phyloP scores from a whole-genome alignment of 768 basidiomycete genomes.

The Suillus americanus region DNA sequence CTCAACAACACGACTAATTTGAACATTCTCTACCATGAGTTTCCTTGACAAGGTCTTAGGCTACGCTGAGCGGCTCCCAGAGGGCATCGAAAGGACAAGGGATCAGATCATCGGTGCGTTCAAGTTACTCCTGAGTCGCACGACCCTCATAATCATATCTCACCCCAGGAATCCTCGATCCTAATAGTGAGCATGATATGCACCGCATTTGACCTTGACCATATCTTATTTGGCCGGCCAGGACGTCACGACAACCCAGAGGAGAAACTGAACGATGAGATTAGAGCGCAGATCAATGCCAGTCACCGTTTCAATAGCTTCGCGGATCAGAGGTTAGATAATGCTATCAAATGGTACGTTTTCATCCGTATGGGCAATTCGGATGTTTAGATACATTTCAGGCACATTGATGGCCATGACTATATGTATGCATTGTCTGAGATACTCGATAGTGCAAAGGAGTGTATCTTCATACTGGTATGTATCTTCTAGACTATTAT shows the following conservation, averaged over 20 bases:
- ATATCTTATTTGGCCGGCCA: slow-evolving; percentile 13
- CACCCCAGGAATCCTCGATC: slow-evolving; percentile 31
- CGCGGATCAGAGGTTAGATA: slow-evolving; percentile 65
- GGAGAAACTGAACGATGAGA: slow-evolving; percentile 68
- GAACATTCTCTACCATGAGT: slow-evolving; percentile 31
- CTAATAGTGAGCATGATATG: slow-evolving; percentile 29
- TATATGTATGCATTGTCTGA: slow-evolving; percentile 96
- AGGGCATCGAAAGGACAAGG: slow-evolving; percentile 36
- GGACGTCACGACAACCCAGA: slow-evolving; percentile 74
- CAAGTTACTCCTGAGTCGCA: neutral
- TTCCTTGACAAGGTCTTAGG: slow-evolving; percentile 38
- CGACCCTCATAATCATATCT: neutral
- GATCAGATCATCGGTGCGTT: slow-evolving; percentile 37
- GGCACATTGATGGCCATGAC: slow-evolving; percentile 94
- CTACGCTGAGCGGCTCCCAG: slow-evolving; percentile 37
- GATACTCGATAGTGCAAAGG: slow-evolving; percentile 77
- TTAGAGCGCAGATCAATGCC: slow-evolving; percentile 72
- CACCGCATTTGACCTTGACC: neutral
- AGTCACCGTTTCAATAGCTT: slow-evolving; percentile 87
- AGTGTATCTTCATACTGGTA: slow-evolving; percentile 87
- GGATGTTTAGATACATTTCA: slow-evolving; percentile 17
- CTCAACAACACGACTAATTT: neutral
- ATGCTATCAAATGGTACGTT: slow-evolving; percentile 79
- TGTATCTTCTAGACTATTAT: slow-evolving; percentile 13
- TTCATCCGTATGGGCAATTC: neutral